These are phyloP conservation scores for Aspergillus caelatus DNA, from an alignment of 2,329 filamentous ascomycete genomes.

Conservation along the genomic window DNA sequence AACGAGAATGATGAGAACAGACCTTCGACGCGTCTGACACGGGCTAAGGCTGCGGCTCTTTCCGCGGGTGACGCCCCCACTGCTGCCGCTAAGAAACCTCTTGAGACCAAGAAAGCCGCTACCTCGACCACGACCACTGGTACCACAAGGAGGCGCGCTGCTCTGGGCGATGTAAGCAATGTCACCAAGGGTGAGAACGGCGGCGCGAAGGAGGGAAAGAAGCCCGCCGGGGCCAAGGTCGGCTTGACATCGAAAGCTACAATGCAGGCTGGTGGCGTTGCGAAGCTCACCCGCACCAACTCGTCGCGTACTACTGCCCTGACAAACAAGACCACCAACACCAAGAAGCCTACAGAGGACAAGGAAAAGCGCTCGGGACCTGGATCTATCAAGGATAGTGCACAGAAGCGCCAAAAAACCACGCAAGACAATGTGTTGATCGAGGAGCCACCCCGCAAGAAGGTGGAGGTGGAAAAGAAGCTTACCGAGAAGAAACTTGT, in stretches of 20 bases:
- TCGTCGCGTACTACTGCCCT: slow-evolving; percentile 65
- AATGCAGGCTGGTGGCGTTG: slow-evolving; percentile 75
- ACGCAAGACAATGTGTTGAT: slow-evolving; percentile 61
- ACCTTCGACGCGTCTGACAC: slow-evolving; percentile 79
- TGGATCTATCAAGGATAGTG: slow-evolving; percentile 68
- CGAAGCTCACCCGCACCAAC: slow-evolving; percentile 67
- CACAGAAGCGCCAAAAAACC: slow-evolving; percentile 64
- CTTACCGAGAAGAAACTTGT: slow-evolving; percentile 37
- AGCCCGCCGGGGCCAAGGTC: slow-evolving; percentile 64
- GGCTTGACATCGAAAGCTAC: slow-evolving; percentile 77
- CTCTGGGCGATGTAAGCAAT: slow-evolving; percentile 94
- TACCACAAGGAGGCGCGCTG: slow-evolving; percentile 73
- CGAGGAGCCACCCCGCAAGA: slow-evolving; percentile 70
- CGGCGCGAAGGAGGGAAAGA: slow-evolving; percentile 68
- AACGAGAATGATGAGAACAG: slow-evolving; percentile 96
- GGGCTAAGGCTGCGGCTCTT: slow-evolving; percentile 83
- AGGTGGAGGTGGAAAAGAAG: slow-evolving; percentile 60
- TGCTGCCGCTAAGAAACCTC: slow-evolving; percentile 63
- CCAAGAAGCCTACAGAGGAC: slow-evolving; percentile 67
- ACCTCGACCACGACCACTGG: slow-evolving; percentile 49
- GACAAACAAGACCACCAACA: slow-evolving; percentile 63
- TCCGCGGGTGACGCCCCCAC: slow-evolving; percentile 55
- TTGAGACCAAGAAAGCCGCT: slow-evolving; percentile 71
- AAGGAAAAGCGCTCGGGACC: slow-evolving; percentile 71
- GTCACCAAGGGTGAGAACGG: slow-evolving; percentile 72